Base-by-base conservation (phyloP, 331 rosid genomes). In the Ulmus americana region DNA sequence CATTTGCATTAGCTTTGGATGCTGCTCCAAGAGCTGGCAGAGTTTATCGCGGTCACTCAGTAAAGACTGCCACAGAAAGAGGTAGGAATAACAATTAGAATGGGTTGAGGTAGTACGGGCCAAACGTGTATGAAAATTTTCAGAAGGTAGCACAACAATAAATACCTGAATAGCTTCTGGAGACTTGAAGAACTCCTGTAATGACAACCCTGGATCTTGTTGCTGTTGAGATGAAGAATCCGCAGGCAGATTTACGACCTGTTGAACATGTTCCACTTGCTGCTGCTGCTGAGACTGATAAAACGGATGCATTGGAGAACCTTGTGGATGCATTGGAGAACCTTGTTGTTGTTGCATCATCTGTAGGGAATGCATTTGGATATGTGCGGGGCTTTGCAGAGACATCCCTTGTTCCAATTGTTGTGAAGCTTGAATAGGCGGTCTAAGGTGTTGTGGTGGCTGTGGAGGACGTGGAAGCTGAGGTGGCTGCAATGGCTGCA, bases 1-100 rank as follows among this genome's bases (percentile, higher is more conserved):
- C 99, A 94, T 80, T 90, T 89, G 95, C 99, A 90, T 85, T 77
- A 94, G 80, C 76, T 90, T 94, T 9, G 99, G 99, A 81, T 94
- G 91, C 86, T 94, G 95, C 90, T 94, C 99, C 88, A 94, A 82
- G 64, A 94, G 95, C 81, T 90, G 95, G 77, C 98, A 89, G 65
- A 92, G 95, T 69, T 92, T 89, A 62, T 87, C 97, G 16, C 91
- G 82, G 76, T 94, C 97, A 18, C 95, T 83, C 82, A 94, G 71
- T 63, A 94, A 81, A 71, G 95, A 85, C 98, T 94, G 95, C 75
- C 77, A 83, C 35, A 57, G 40, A 28, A 77, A 81, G 58, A 81
- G 63, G 64, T 53, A 22, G 59, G 44, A 66, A 55, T 13, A 43
- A 58, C 43, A 15, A 66, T 40, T 48, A 79, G 65, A 44, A 41